Base-by-base conservation (phyloP, 106 monocot genomes). In the Agapanthus africanus region DNA sequence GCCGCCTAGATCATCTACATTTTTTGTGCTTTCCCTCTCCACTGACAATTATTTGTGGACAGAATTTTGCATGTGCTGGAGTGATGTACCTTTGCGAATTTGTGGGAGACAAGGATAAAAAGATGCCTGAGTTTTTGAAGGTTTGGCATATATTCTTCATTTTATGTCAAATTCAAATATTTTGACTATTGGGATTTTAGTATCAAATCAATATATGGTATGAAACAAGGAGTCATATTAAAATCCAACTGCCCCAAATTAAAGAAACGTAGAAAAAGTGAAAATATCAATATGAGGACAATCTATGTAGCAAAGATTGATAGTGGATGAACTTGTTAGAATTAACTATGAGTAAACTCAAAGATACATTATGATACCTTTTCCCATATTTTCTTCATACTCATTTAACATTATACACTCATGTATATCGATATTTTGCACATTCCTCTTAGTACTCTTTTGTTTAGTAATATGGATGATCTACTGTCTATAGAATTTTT, bases 1-100 rank as follows among this genome's bases (percentile, higher is more conserved):
- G 38, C 38, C n/a, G 37, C 19, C 7, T 22, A 38, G 4, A 38
- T 26, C 23, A 65, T 26, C 25, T 25, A 11, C n/a, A n/a, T n/a
- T n/a, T 26, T 65, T 7, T 26, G 1, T 10, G 8, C 6, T 65
- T 40, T 26, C n/a, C n/a, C n/a, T n/a, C n/a, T 41, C 11, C 0
- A 16, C 40, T 65, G 11, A 65, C 40, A 65, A 26, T 35, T n/a
- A 14, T 66, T 42, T 66, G 3, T 13, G 40, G 66, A 44, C 66
- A 66, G 66, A 66, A 66, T 66, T 66, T 66, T 66, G 42, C 66
- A 10, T 66, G 66, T 42, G 66, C 66, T 38, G 66, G 66, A 26
- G 66, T 66, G 13, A 66, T 66, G 66, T 66, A 66, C 15, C 66
- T 66, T 44, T 66, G 66, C 30, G 66, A 66, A 44, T 66, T 66